These are phyloP conservation scores for Aegilops sharonensis DNA, from an alignment of 176 grass and related monocot species.

Conservation along the genomic window DNA sequence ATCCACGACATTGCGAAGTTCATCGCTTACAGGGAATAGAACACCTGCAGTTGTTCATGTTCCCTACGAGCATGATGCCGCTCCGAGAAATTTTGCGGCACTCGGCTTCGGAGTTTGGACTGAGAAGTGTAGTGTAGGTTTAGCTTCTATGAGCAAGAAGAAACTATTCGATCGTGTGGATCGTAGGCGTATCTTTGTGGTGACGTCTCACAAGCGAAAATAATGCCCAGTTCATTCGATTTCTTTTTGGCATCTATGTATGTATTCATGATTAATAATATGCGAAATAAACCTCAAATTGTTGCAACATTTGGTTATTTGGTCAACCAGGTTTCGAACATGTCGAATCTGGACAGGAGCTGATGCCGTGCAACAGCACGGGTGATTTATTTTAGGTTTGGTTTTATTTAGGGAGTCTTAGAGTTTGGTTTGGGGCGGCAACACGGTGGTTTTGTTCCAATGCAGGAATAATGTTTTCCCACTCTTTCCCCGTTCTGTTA, in stretches of 20 bases:
- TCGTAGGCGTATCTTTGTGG: neutral
- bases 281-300: neutral
- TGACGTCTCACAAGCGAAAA: neutral
- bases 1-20: slow-evolving; percentile 78
- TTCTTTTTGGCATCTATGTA: neutral
- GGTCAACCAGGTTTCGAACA: neutral
- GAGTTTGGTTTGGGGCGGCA: too few species aligned
- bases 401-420: too few species aligned
- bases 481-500: too few species aligned
- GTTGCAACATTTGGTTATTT: neutral
- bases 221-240: neutral
- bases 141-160: neutral
- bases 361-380: too few species aligned
- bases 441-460: too few species aligned
- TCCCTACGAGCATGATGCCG: neutral
- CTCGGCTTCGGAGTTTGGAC: neutral
- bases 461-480: too few species aligned
- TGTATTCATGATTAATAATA: neutral
- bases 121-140: neutral
- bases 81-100: neutral
- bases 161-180: neutral
- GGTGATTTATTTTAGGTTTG: too few species aligned
- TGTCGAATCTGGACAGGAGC: neutral
- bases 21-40: slow-evolving; percentile 64
- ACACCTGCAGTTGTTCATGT: neutral